phyloP scores from a whole-genome alignment of 2,329 filamentous ascomycete genomes.

The Colletotrichum tropicicola region DNA sequence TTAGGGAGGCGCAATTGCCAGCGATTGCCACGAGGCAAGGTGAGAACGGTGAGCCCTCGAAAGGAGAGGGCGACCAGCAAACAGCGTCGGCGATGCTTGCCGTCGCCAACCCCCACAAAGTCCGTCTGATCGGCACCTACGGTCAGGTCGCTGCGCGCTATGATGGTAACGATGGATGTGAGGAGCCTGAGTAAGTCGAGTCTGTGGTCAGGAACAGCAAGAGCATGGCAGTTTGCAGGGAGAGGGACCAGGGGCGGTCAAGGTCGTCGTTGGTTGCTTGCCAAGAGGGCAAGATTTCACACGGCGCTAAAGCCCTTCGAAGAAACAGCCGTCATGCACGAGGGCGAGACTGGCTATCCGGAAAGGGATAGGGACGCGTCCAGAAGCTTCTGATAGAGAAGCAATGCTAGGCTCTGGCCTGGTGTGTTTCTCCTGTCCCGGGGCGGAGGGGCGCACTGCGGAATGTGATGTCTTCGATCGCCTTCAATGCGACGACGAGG shows the following conservation, averaged over 20 bases:
- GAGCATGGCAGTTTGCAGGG: slow-evolving; percentile 22
- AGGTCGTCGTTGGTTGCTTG: slow-evolving; percentile 11
- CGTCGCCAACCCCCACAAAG: background rate
- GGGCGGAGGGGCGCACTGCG: background rate
- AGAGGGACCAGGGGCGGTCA: slow-evolving; percentile 7
- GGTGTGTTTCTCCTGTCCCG: background rate
- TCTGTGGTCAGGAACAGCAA: slow-evolving; percentile 5
- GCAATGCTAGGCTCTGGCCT: background rate
- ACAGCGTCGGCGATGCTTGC: background rate
- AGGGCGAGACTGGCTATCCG: background rate
- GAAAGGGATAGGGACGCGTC: background rate
- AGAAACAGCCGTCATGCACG: slow-evolving; percentile 22
- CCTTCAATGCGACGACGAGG: slow-evolving; percentile 4
- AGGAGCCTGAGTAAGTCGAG: background rate
- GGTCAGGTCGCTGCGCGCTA: slow-evolving; percentile 7
- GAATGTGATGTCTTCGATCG: slow-evolving; percentile 2
- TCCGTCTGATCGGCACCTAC: background rate
- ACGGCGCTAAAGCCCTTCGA: slow-evolving; percentile 14
- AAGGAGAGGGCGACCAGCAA: background rate
- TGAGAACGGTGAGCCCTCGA: background rate
- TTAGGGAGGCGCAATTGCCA: slow-evolving; percentile 3
- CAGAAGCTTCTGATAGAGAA: background rate
- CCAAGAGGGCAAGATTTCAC: slow-evolving; percentile 21
- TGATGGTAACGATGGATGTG: background rate
- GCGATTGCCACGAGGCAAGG: background rate